These are phyloP conservation scores for Lathyrus tuberosus DNA, from an alignment of 306 rosid species.

Conservation along the genomic window DNA sequence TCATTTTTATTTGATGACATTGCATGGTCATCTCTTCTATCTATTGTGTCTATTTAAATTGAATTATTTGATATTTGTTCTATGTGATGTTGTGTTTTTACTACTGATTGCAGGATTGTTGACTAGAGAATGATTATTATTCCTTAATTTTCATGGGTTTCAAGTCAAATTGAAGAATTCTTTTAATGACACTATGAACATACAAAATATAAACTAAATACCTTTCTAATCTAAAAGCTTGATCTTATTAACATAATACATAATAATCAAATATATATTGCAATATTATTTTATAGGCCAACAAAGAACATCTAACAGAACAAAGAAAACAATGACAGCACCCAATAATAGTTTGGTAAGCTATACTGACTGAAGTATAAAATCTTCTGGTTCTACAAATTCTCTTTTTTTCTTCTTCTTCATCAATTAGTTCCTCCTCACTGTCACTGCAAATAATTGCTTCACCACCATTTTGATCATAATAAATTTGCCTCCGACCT, in stretches of 20 bases:
- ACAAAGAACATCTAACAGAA: slow-evolving; percentile 6
- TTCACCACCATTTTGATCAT: slow-evolving; percentile 97
- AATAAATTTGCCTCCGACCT: slow-evolving; percentile 96
- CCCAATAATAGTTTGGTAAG: slow-evolving; percentile 38
- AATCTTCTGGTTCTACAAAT: slow-evolving; percentile 91
- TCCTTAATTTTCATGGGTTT: no score
- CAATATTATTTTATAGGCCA: slow-evolving; percentile 15
- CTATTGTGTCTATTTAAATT: no score
- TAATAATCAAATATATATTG: slow-evolving; percentile 17
- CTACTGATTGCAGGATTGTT: no score
- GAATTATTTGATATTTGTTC: no score
- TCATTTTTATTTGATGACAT: no score
- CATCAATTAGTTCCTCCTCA: slow-evolving; percentile 89
- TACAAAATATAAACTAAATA: not conserved
- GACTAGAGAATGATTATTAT: no score
- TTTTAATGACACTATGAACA: not conserved
- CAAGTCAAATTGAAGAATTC: no score
- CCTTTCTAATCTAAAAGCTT: slow-evolving; percentile 20
- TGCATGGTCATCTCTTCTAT: no score
- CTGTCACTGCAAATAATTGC: slow-evolving; percentile 98
- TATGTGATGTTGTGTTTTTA: no score
- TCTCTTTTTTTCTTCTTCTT: slow-evolving; percentile 86
- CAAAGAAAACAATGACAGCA: slow-evolving; percentile 13
- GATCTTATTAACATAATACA: slow-evolving; percentile 16
- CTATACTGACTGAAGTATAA: slow-evolving; percentile 76